These are phyloP conservation scores for Zhuliangozyma blackwelliae DNA, from an alignment of 1,139 yeast genomes.

Conservation along the genomic window DNA sequence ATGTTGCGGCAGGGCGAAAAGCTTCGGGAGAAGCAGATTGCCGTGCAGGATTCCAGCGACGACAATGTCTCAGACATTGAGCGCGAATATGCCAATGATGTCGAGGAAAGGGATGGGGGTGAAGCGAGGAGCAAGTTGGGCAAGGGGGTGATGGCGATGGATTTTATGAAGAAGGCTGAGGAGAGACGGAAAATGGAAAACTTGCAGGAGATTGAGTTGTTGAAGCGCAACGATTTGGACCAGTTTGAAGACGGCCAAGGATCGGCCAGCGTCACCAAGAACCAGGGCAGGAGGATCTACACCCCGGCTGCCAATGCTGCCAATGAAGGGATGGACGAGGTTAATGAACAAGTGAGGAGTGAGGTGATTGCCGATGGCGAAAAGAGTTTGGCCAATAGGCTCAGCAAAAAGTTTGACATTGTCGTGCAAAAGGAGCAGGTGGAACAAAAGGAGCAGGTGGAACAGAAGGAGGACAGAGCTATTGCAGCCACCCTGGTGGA, in stretches of 20 bases:
- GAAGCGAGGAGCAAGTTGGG: slow-evolving; percentile 47
- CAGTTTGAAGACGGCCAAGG: slow-evolving; percentile 25
- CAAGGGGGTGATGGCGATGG: slow-evolving; percentile 90
- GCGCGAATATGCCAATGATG: slow-evolving; percentile 37
- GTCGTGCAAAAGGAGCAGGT: slow-evolving; percentile 9
- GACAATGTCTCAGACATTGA: slow-evolving; percentile 51
- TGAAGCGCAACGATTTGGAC: slow-evolving; percentile 43
- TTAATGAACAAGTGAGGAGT: slow-evolving; percentile 36
- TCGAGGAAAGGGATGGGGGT: slow-evolving; percentile 28
- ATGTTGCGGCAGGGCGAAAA: slow-evolving; percentile 87
- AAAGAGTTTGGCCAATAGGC: slow-evolving; percentile 39
- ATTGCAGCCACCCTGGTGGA: slow-evolving; percentile 12
- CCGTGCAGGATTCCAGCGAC: slow-evolving; percentile 51
- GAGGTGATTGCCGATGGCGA: slow-evolving; percentile 57
- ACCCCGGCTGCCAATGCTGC: slow-evolving; percentile 61
- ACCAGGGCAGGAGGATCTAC: slow-evolving; percentile 79
- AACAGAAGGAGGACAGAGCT: slow-evolving; percentile 4
- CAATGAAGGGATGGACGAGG: slow-evolving; percentile 38
- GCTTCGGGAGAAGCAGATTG: slow-evolving; percentile 70
- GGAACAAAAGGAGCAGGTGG: slow-evolving; percentile 3
- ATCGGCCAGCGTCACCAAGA: slow-evolving; percentile 48
- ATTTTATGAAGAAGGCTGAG: slow-evolving; percentile 88
- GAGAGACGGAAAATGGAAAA: slow-evolving; percentile 57
- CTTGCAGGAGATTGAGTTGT: slow-evolving; percentile 44
- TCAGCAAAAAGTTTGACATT: slow-evolving; percentile 24